Conservation (phyloP, 495 filamentous ascomycete genomes). For the Podospora conica region DNA sequence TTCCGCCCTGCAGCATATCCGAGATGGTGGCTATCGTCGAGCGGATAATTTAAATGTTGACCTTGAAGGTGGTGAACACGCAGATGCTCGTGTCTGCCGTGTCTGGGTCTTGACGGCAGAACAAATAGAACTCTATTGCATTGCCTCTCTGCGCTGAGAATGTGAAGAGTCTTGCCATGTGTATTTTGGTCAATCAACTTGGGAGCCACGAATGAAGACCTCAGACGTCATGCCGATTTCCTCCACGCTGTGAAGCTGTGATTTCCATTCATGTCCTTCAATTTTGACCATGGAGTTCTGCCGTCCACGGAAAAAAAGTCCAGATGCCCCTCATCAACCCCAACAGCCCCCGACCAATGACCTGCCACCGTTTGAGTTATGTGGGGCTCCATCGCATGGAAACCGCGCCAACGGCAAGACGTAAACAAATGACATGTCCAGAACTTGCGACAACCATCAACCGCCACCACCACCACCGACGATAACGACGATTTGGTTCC, state of each 20-base stretch:
- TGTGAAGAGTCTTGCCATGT: neutral
- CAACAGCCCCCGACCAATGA: neutral
- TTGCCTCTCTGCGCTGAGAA: neutral
- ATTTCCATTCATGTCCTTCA: neutral
- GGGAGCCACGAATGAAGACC: neutral
- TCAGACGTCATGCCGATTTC: too few species aligned
- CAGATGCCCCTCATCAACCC: neutral
- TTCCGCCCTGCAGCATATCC: too few species aligned
- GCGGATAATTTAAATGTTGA: neutral
- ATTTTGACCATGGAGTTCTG: neutral
- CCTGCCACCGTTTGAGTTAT: neutral
- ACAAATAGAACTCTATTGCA: neutral
- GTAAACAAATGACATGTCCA: conserved; percentile 20
- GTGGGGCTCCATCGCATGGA: conserved; percentile 11
- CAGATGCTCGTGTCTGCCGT: neutral
- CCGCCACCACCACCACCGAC: neutral
- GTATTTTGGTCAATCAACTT: neutral
- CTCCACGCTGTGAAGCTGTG: too few species aligned
- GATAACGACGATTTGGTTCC: neutral
- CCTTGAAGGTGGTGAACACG: neutral
- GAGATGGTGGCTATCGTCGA: too few species aligned
- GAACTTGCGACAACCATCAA: neutral
- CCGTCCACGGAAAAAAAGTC: neutral
- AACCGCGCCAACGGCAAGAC: conserved; percentile 17
- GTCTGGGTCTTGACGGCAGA: neutral